Base-by-base conservation (phyloP, 2,329 filamentous ascomycete species). In the Cryphonectria nitschkei region DNA sequence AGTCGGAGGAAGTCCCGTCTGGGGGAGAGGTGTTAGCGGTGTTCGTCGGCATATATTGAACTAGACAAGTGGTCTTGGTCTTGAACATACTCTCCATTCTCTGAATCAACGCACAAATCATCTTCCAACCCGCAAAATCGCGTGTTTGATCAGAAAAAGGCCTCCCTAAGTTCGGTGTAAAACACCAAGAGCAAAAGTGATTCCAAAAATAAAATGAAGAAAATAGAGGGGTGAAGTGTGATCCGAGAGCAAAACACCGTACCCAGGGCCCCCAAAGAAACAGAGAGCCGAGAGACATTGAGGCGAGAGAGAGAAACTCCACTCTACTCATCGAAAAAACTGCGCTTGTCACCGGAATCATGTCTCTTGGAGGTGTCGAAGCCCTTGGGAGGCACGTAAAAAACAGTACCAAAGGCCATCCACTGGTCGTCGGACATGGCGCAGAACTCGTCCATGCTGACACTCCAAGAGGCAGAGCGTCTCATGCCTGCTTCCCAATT, bases 401-500 rank as follows among this genome's bases (percentile, higher is more conserved):
- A 70, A 2, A 37, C 6, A 1, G 68, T 68, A 5, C 71, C 71
- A 13, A 72, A 70, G 2, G 62, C 67, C 1, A 37, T 52, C 62
- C 63, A 65, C 62, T 72, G 71, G 9, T 29, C 26, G 4, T 68
- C 65, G 3, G 52, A 62, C 65, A 70, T 68, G 9, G 68, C 65
- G 3, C 34, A 65, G 19, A 66, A 72, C 41, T 72, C 71, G 13
- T 60, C 66, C 13, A 70, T 41, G n/a, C 62, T 62, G 43, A 70
- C 64, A 0, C 65, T 69, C 70, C 70, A 72, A 16, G 50, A 72
- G 56, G 29, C 19, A 8, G 61, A 32, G 3, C 16, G 32, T 26
- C 32, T 4, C 19, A 50, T 54, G 67, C 56, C 41, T 7, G 56
- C 37, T 32, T 41, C n/a, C 46, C 68, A 52, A 19, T 64, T 50